A percentile compares a stretch with the other conserved stretches of the same genome.
These are phyloP conservation scores for Plasmodium chabaudi DNA, from an alignment of 169 alveolate species.

Conservation along the genomic window DNA sequence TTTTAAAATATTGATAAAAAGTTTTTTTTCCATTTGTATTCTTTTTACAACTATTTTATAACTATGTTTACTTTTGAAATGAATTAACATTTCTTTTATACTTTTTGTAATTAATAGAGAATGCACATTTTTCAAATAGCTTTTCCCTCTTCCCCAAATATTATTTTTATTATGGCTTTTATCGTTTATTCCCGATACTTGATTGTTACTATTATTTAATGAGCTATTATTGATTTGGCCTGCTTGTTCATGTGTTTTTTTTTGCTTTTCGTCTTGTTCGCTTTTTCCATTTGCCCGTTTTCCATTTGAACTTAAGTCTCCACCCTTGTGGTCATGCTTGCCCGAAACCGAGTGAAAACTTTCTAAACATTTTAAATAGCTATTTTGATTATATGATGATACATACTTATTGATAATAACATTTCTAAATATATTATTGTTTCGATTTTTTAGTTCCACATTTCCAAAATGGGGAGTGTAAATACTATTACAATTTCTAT, in stretches of 20 bases:
- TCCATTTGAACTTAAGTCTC: background rate
- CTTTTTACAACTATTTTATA: slow-evolving; percentile 48
- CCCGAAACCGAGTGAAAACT: slow-evolving; percentile 10
- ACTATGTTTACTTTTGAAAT: slow-evolving; percentile 34
- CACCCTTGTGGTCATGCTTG: background rate
- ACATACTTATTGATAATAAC: background rate
- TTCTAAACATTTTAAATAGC: background rate
- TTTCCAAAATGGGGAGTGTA: no score
- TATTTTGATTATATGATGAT: background rate
- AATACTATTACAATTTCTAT: background rate
- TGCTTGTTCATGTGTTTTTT: background rate
- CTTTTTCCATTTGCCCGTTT: background rate
- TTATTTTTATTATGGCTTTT: background rate
- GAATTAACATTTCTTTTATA: slow-evolving; percentile 38
- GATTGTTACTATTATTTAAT: background rate
- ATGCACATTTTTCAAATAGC: slow-evolving; percentile 30
- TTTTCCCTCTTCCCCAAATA: slow-evolving; percentile 3
- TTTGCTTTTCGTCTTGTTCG: background rate
- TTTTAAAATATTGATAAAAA: slow-evolving; percentile 22
- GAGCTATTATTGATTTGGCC: no score
- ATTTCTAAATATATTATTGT: background rate
- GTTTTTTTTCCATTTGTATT: slow-evolving; percentile 46
- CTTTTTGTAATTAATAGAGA: slow-evolving; percentile 40
- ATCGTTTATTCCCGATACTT: background rate
- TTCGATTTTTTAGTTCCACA: background rate